phyloP scores from a whole-genome alignment of 2,329 filamentous ascomycete genomes.

The Diplodia seriata region DNA sequence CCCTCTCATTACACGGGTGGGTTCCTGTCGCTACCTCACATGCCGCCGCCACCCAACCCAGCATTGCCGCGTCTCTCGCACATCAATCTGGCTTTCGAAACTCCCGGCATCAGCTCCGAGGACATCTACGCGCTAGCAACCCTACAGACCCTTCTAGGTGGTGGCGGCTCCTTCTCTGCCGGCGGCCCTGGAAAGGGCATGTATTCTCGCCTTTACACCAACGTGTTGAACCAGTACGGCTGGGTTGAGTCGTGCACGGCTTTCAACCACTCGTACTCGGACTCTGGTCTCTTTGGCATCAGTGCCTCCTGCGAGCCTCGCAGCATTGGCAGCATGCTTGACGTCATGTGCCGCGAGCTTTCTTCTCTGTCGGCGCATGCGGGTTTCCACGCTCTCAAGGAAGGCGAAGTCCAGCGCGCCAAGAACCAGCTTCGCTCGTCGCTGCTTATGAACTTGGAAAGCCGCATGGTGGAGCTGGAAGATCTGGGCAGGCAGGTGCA shows the following conservation, averaged over 20 bases:
- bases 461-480: conserved; percentile 95
- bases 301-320: conserved; percentile 82
- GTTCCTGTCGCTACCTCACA: conserved; percentile 82
- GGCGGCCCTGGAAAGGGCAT: conserved; percentile 98
- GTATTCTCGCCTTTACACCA: conserved; percentile 97
- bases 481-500: conserved; percentile 94
- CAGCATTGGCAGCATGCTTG: conserved; percentile 82
- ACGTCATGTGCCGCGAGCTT: conserved; percentile 93
- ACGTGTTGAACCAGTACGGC: conserved; percentile 94
- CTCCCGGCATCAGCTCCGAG: conserved; percentile 83
- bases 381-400: conserved; percentile 74
- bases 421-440: conserved; percentile 95
- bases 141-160: conserved; percentile 92
- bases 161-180: conserved; percentile 94
- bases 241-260: conserved; percentile 97
- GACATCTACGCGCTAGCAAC: conserved; percentile 98
- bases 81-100: conserved; percentile 95
- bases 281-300: conserved; percentile 95
- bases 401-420: conserved; percentile 83
- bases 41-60: conserved; percentile 79
- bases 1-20: conserved; percentile 91
- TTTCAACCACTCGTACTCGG: conserved; percentile 97
- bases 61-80: conserved; percentile 83
- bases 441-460: conserved; percentile 96
- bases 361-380: conserved; percentile 76